These are phyloP conservation scores for Pseudogymnoascus sp. DNA, from an alignment of 2,329 filamentous ascomycete genomes.

Conservation along the genomic window DNA sequence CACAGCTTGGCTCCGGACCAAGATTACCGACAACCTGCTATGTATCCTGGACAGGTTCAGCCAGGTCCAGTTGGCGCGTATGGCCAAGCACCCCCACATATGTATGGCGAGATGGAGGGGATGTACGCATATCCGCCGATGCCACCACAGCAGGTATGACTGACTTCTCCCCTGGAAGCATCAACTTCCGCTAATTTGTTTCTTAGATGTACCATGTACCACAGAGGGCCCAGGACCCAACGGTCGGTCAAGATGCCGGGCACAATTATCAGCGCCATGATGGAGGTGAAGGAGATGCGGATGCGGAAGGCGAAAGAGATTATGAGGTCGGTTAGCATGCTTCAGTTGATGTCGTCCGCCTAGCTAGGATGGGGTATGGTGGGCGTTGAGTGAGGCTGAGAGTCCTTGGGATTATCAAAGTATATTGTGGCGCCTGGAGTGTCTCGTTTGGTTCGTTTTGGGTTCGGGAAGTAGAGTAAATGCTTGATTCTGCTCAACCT, in stretches of 20 bases:
- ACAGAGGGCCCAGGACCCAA: conserved; percentile 32
- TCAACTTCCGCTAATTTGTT: conserved; percentile 7
- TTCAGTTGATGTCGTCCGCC: conserved; percentile 57
- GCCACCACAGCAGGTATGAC: conserved; percentile 70
- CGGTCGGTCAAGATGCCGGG: conserved; percentile 28
- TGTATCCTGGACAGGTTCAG: conserved; percentile 77
- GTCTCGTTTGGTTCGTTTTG: conserved; percentile 1
- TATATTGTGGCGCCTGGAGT: conserved; percentile 5
- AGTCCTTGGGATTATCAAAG: conserved; percentile 2
- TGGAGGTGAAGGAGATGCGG: conserved; percentile 35
- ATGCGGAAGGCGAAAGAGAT: conserved; percentile 39
- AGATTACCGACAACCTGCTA: conserved; percentile 73
- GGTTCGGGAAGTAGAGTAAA: not conserved
- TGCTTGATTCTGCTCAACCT: not conserved
- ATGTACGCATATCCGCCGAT: conserved; percentile 83
- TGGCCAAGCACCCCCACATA: conserved; percentile 64
- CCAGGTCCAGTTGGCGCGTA: conserved; percentile 64
- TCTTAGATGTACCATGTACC: conserved; percentile 36
- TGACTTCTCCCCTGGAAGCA: not conserved
- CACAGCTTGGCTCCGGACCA: conserved; percentile 61
- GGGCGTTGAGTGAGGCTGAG: not conserved
- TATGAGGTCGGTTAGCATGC: conserved; percentile 34
- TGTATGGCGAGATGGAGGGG: conserved; percentile 73
- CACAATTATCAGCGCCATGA: conserved; percentile 34
- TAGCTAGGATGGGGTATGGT: not conserved